Conservation (phyloP, 2,329 filamentous ascomycete species). For the Aspergillus oerlinghausenensis region DNA sequence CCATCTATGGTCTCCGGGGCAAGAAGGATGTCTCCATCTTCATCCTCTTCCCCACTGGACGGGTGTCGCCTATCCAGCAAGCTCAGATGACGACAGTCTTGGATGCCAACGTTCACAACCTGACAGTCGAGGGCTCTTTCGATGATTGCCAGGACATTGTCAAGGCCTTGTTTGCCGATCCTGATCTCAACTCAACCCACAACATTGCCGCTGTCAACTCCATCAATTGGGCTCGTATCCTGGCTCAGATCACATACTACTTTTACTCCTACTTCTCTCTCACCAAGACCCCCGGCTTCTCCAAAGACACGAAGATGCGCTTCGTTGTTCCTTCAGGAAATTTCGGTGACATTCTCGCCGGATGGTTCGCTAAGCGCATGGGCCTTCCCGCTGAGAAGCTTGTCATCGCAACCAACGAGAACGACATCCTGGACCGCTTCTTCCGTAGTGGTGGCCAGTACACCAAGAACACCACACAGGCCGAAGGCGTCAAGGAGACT, state of each 20-base stretch:
- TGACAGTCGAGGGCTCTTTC: conserved; percentile 85
- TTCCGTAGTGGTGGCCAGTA: conserved; percentile 79
- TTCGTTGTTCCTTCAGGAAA: conserved; percentile 94
- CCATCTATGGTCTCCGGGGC: conserved; percentile 88
- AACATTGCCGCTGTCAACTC: conserved; percentile 92
- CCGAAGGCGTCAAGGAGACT: conserved; percentile 79
- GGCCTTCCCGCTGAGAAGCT: conserved; percentile 84
- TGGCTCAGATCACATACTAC: conserved; percentile 97
- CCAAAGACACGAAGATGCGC: conserved; percentile 57
- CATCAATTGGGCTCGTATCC: conserved; percentile 92
- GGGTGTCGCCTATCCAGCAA: conserved; percentile 87
- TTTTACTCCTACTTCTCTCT: conserved; percentile 91
- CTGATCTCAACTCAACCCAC: conserved; percentile 73
- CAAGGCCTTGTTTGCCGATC: conserved; percentile 85
- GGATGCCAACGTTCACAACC: conserved; percentile 87
- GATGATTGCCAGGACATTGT: conserved; percentile 97
- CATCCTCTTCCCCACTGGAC: conserved; percentile 88
- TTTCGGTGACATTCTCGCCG: conserved; percentile 85
- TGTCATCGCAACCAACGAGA: conserved; percentile 91
- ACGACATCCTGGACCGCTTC: conserved; percentile 94
- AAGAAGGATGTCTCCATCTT: conserved; percentile 98
- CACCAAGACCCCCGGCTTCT: conserved; percentile 55
- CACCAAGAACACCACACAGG: conserved; percentile 67
- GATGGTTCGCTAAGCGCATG: conserved; percentile 89
- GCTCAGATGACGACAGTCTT: conserved; percentile 94